Evolutionary conservation across 2,329 filamentous ascomycete species (phyloP), one percentile per base, ranked within the genome.

Genomic region (Verticillium zaregamsianum): DNA sequence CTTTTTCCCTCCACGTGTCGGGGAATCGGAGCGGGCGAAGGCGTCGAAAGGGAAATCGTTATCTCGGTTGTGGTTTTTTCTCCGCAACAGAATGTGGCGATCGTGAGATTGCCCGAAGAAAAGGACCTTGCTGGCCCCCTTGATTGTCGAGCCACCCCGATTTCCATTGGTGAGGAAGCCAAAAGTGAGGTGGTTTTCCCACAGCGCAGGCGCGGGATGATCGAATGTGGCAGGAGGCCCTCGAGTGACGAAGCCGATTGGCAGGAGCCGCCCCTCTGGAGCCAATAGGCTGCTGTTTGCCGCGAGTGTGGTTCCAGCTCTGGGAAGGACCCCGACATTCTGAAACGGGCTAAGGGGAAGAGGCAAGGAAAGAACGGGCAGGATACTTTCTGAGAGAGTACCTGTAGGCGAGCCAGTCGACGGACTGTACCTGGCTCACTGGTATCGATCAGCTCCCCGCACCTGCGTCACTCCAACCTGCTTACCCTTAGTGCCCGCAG

Each of bases 311-410:
- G 45, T 52, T 52, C 45, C 45, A 52, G 45, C 45, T 12, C n/a
- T 52, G 20, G 45, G 45, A 52, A 25, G 45, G 45, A 52, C 45
- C 57, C 57, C 57, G 57, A 58, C 35, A 40, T 58, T 58, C 57
- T 58, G 57, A 58, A 58, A 58, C 57, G 39, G 31, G 15, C 57
- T 40, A 45, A 58, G 25, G 25, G 12, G 57, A 57, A 35, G 32
- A 35, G 55, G 55, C n/a, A 23, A 39, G 56, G 56, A 17, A 23
- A 52, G 23, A 25, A 40, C 40, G 9, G 15, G 8, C 12, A 33
- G 23, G 28, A 17, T 32, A 58, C 57, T 32, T 20, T 2, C 3
- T 3, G 20, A 23, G 2, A 25, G 45, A 6, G 35, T 58, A 58
- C 1, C 3, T 28, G 28, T 6, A 28, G 28, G 28, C 28, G 0